Percentiles rank a stretch among this genome's conserved stretches.
phyloP scores from a whole-genome alignment of 352 stramenopile genomes.

The Nothophytophthora sp. region DNA sequence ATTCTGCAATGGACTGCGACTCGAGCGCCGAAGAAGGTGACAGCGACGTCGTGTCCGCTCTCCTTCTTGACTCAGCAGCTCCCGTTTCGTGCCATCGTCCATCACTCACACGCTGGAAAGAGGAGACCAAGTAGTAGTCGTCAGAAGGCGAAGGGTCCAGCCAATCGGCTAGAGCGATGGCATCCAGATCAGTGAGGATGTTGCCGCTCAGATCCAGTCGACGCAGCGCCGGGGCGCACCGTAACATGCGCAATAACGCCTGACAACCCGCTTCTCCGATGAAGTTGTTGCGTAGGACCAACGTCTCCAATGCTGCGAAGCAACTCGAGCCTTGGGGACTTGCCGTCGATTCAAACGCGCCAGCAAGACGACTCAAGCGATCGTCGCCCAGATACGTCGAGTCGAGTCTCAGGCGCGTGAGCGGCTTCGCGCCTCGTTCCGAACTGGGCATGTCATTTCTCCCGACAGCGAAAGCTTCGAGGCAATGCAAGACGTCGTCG shows the following conservation, averaged over 20 bases:
- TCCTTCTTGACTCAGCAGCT: no score
- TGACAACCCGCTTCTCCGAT: conserved; percentile 46
- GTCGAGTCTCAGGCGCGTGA: conserved; percentile 46
- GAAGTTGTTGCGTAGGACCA: conserved; percentile 63
- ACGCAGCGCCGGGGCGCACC: conserved; percentile 18
- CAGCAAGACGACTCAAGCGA: conserved; percentile 35
- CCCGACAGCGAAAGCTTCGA: conserved; percentile 35
- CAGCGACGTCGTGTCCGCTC: background rate
- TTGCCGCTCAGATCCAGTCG: conserved; percentile 49
- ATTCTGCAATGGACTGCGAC: no score
- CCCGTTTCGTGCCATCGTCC: no score
- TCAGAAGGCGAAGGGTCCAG: no score
- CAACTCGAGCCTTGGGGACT: conserved; percentile 8
- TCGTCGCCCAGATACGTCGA: conserved; percentile 57
- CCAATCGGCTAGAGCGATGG: conserved; percentile 27
- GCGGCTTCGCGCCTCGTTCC: background rate
- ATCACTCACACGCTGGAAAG: no score
- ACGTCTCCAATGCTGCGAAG: conserved; percentile 36
- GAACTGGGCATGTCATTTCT: background rate
- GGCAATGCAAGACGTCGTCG: conserved; percentile 37
- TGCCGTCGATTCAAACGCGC: conserved; percentile 20
- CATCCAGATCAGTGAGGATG: conserved; percentile 60
- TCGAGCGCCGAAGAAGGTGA: background rate
- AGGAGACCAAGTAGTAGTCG: no score
- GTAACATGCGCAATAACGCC: conserved; percentile 33